phyloP scores from a whole-genome alignment of 331 rosid species.

The Arachis monticola region DNA sequence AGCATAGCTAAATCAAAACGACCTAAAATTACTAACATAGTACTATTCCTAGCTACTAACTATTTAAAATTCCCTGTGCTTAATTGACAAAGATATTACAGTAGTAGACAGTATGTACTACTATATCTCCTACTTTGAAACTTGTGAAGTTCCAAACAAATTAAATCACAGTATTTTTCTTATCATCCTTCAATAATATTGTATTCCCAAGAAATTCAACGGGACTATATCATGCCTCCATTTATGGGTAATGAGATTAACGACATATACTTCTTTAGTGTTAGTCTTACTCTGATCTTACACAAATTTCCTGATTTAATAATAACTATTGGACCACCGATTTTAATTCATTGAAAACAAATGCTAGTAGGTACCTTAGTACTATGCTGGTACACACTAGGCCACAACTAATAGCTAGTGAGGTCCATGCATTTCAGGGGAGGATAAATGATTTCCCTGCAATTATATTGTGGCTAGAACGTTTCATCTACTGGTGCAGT shows the following conservation, averaged over 20 bases:
- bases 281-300: neutral
- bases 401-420: neutral
- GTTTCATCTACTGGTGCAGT: slow-evolving; percentile 13
- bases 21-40: neutral
- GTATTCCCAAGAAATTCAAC: neutral
- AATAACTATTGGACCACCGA: neutral
- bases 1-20: neutral
- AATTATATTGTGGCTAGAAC: neutral
- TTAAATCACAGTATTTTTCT: too few species aligned
- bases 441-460: slow-evolving; percentile 17
- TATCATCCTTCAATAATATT: neutral
- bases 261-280: too few species aligned
- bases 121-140: slow-evolving; percentile 2
- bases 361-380: neutral
- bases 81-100: neutral
- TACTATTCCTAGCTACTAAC: neutral
- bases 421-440: neutral
- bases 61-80: neutral
- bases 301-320: neutral
- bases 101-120: too few species aligned
- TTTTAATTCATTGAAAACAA: neutral
- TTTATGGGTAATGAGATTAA: too few species aligned
- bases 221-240: neutral
- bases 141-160: neutral
- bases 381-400: neutral